Percentiles rank a stretch among this genome's conserved stretches.
These are phyloP conservation scores for Teunomyces aglyptinius DNA, from an alignment of 805 yeast species.

Conservation along the genomic window DNA sequence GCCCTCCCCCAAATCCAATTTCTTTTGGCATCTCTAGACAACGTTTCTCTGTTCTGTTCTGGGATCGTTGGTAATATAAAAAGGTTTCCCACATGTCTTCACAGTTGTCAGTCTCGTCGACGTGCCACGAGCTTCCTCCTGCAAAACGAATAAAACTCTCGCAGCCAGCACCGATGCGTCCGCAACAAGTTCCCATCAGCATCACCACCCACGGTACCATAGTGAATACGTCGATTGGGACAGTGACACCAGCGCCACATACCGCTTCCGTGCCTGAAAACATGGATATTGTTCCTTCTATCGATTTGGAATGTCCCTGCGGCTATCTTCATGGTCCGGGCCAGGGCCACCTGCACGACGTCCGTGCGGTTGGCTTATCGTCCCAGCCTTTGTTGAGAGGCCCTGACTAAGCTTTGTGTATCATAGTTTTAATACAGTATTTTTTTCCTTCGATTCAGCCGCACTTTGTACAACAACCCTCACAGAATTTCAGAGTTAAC, in stretches of 20 bases:
- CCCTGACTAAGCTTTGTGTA: conserved; percentile 10
- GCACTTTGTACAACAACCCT: too few relatives aligned
- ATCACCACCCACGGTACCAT: conserved; percentile 3
- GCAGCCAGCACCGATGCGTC: conserved; percentile 8
- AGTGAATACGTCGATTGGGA: conserved; percentile 4
- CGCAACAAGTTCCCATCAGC: neutral
- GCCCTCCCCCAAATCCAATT: too few relatives aligned
- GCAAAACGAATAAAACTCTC: conserved; percentile 9
- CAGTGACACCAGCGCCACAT: conserved; percentile 4
- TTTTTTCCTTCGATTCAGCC: neutral
- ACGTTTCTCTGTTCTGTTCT: neutral
- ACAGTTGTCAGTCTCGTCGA: neutral
- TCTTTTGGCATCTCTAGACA: conserved; percentile 1
- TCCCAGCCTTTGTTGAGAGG: conserved; percentile 13
- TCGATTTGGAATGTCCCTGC: conserved; percentile 12
- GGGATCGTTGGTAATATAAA: too few relatives aligned
- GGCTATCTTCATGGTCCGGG: conserved; percentile 18
- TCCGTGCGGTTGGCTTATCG: conserved; percentile 13
- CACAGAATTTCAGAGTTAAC: too few relatives aligned
- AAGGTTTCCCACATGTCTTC: too few relatives aligned
- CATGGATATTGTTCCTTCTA: neutral
- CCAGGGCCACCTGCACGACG: conserved; percentile 13
- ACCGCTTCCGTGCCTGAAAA: neutral
- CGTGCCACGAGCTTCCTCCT: neutral
- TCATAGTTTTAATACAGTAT: neutral